A percentile compares a stretch with the other conserved stretches of the same genome.
These are phyloP conservation scores for Encephalitozoon intestinalis DNA, from an alignment of 371 early-diverging fungal genomes.

Conservation along the genomic window DNA sequence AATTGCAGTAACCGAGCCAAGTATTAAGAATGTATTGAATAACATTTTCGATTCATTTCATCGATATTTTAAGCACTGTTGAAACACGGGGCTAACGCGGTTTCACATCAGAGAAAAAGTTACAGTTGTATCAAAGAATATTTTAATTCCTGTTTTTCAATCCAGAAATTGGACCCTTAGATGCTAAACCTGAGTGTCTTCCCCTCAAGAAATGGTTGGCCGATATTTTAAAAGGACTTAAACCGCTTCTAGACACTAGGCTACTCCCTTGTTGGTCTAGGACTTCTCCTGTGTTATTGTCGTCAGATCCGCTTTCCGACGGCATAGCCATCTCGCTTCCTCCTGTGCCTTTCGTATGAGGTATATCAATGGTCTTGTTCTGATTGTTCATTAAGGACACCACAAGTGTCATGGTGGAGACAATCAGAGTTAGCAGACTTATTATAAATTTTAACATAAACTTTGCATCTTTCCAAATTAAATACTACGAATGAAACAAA, in stretches of 20 bases:
- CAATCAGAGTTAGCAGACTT: background rate
- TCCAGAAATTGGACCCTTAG: background rate
- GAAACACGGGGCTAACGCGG: background rate
- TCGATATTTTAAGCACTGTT: background rate
- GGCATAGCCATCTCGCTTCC: background rate
- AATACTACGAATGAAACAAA: background rate
- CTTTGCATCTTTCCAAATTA: background rate
- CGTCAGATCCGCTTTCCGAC: background rate
- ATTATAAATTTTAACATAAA: background rate
- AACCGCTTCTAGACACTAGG: background rate
- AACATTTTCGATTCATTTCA: background rate
- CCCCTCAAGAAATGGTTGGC: background rate
- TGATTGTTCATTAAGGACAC: background rate
- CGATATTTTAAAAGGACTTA: background rate
- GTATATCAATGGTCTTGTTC: background rate
- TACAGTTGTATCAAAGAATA: background rate
- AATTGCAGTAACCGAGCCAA: background rate
- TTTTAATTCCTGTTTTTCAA: background rate
- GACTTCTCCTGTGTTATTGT: background rate
- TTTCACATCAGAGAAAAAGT: background rate
- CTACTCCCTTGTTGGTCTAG: background rate
- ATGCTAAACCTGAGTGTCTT: background rate
- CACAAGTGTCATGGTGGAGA: background rate
- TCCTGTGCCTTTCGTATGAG: background rate
- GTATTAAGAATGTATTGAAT: background rate